Evolutionary conservation across 768 basidiomycete genomes (phyloP), one percentile per base, ranked within the genome.

Genomic region (Tephrocybe sp.): DNA sequence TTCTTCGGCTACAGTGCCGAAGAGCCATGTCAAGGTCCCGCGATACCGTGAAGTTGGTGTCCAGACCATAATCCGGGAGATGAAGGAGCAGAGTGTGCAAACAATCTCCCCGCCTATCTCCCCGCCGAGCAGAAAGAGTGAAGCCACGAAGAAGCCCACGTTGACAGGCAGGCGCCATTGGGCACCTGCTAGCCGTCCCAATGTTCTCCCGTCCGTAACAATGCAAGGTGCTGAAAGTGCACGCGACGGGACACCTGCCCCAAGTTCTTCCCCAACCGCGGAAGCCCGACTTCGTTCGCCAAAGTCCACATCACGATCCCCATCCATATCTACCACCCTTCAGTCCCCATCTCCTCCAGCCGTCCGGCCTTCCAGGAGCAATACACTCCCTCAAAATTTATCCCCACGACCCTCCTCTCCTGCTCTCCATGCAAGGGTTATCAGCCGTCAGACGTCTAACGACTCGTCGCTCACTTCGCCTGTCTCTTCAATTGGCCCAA

Each of bases 1-100:
- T 20, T 72, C 72, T n/a, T 64, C 69, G 20, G 64, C 67, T 6
- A 69, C 69, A 66, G 67, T 14, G 68, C 60, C 30, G n/a, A 67
- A 68, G 24, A 64, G 59, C n/a, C 60, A 66, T 40, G 71, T 68
- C 50, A 71, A 73, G 51, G 73, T 68, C 53, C 78, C 76, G 60
- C 72, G 75, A 62, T 90, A 92, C 59, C 78, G 75, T 47, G 76
- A 79, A 33, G 73, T 81, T 55, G 89, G 85, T 53, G 80, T 90
- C 51, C 91, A 93, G 70, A 91, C 90, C 45, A 68, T 75, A 53
- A 65, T 72, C 34, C 74, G 73, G 45, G 80, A 83, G 61, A 77
- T 74, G 58, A 73, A 74, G 47, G 75, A 73, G 58, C 75, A 81
- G 63, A 76, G 74, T 38, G 75, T 88, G 51, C 90, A 91, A 74